Conservation (phyloP, 179 eudicot genomes). For the Beta macrorhiza region DNA sequence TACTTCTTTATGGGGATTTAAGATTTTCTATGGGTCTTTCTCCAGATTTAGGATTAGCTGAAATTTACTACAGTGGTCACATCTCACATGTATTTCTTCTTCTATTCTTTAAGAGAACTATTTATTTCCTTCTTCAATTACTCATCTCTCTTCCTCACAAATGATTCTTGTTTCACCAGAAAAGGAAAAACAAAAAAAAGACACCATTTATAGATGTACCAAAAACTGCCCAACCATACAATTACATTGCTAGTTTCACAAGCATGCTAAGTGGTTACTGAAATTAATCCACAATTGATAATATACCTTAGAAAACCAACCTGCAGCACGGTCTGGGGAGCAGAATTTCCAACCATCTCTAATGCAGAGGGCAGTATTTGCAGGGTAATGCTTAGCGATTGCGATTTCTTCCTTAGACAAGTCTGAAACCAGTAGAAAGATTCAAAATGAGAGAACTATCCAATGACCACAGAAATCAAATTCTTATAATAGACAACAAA, state of each 20-base stretch:
- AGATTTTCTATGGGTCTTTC: neutral
- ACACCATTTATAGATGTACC: neutral
- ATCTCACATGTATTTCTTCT: neutral
- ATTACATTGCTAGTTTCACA: neutral
- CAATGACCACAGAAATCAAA: constrained; percentile 12
- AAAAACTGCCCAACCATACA: neutral
- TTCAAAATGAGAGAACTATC: constrained; percentile 11
- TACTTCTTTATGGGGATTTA: neutral
- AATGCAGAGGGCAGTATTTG: constrained; percentile 76
- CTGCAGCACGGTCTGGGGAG: constrained; percentile 74
- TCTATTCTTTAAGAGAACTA: neutral
- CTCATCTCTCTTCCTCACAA: neutral
- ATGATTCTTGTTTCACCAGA: neutral
- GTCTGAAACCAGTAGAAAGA: constrained; percentile 42
- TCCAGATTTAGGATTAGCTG: neutral
- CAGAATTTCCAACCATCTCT: constrained; percentile 93
- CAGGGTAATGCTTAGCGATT: constrained; percentile 77
- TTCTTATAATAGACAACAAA: neutral
- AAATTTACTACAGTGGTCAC: neutral
- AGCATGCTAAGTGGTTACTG: neutral
- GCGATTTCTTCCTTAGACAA: constrained; percentile 72
- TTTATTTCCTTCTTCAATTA: neutral
- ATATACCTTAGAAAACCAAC: constrained; percentile 45
- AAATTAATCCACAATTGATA: neutral
- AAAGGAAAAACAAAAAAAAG: neutral